phyloP scores from a whole-genome alignment of 176 grass and related monocot species.

The Bonia amplexicaulis region DNA sequence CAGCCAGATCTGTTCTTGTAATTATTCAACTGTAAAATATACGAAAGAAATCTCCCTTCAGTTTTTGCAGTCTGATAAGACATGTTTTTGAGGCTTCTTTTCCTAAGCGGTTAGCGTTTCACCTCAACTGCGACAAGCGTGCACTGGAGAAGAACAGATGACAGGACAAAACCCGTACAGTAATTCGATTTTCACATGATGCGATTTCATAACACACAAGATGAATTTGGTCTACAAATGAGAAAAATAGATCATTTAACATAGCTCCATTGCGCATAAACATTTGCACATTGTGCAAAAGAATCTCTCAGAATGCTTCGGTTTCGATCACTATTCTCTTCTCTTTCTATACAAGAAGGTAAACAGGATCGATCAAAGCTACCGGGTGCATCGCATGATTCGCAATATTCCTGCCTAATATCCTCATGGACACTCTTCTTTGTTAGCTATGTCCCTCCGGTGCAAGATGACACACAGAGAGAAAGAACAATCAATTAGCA shows the following conservation, averaged over 20 bases:
- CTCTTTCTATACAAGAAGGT: constrained; percentile 42
- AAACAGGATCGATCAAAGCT: constrained; percentile 29
- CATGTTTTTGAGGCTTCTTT: constrained; percentile 32
- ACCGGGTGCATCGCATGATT: neutral
- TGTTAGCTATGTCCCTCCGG: constrained; percentile 39
- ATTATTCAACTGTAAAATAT: constrained; percentile 16
- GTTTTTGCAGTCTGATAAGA: neutral
- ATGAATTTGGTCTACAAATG: neutral
- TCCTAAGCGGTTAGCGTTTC: neutral
- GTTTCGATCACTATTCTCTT: constrained; percentile 25
- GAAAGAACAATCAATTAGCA: constrained; percentile 39
- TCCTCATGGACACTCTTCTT: constrained; percentile 24
- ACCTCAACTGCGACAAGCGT: constrained; percentile 10
- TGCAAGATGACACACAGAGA: constrained; percentile 29
- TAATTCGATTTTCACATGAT: constrained; percentile 9
- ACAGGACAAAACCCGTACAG: constrained; percentile 15
- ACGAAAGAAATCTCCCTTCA: constrained; percentile 8
- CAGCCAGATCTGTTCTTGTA: constrained; percentile 26
- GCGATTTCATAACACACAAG: neutral
- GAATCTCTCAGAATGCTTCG: neutral
- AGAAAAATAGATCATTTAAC: neutral
- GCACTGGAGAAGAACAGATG: constrained; percentile 9
- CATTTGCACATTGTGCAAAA: neutral
- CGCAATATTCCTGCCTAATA: constrained; percentile 28
- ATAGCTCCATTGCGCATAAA: neutral